Evolutionary conservation across 129 eudicot species (phyloP).

Genomic region (Centaurea solstitialis): DNA sequence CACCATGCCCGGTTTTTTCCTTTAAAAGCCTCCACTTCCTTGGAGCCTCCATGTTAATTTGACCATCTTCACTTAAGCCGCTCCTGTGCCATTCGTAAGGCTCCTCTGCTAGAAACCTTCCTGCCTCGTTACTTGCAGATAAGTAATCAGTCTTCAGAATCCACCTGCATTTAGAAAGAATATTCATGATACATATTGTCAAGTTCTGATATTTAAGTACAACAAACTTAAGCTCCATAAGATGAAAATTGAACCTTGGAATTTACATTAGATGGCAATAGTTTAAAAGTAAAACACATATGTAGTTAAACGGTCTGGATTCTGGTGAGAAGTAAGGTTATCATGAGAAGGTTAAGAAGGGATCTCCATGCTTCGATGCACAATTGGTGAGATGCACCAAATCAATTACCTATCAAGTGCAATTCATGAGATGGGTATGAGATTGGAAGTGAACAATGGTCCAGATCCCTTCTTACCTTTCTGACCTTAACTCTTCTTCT

Average conservation of each 20-base stretch:
- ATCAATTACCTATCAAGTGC: no score
- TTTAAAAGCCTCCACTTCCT: slow-evolving; percentile 92
- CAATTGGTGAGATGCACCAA: no score
- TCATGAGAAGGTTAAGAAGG: no score
- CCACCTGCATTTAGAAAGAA: slow-evolving; percentile 63
- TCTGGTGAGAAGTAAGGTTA: no score
- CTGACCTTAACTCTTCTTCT: no score
- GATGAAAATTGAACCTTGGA: background rate
- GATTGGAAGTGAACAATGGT: no score
- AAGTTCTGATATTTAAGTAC: background rate
- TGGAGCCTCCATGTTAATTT: slow-evolving; percentile 86
- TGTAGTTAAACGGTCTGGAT: background rate
- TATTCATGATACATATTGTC: background rate
- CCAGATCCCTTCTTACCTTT: no score
- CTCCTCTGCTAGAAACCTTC: slow-evolving; percentile 74
- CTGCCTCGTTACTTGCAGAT: slow-evolving; percentile 77
- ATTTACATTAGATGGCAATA: background rate
- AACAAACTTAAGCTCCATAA: background rate
- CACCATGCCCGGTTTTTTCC: slow-evolving; percentile 93
- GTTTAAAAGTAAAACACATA: background rate
- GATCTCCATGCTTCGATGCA: no score
- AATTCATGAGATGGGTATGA: no score
- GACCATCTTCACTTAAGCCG: slow-evolving; percentile 77
- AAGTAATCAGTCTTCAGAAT: slow-evolving; percentile 86
- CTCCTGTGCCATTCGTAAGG: slow-evolving; percentile 91